A percentile compares a stretch with the other conserved stretches of the same genome.
Evolutionary conservation across 176 grass and related monocot genomes (phyloP).

Genomic region (Oryza glumipatula): DNA sequence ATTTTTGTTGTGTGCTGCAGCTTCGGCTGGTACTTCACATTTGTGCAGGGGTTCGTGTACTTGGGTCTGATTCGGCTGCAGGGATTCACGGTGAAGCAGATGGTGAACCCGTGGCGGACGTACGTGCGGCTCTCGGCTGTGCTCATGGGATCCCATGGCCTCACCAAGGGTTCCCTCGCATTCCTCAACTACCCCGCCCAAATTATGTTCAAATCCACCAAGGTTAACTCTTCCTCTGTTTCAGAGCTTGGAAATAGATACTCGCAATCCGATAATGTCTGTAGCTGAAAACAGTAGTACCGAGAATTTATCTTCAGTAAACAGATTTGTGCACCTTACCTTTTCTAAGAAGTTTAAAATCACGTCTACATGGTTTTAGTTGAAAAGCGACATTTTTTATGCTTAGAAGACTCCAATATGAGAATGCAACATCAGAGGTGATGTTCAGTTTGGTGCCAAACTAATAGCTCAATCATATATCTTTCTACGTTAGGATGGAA

Average conservation of each 20-base stretch:
- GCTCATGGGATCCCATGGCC: constrained; percentile 91
- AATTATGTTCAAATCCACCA: constrained; percentile 98
- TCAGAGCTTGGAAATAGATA: neutral
- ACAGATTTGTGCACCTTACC: neutral
- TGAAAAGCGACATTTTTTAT: neutral
- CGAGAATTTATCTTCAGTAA: neutral
- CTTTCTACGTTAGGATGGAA: constrained; percentile 14
- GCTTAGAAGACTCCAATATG: neutral
- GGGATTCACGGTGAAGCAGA: constrained; percentile 79
- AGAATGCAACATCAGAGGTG: constrained; percentile 19
- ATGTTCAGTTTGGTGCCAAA: constrained; percentile 36
- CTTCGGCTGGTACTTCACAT: constrained; percentile 99
- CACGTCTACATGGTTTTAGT: neutral
- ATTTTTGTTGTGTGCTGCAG: constrained; percentile 17
- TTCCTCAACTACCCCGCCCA: constrained; percentile 97
- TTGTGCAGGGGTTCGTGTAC: constrained; percentile 90
- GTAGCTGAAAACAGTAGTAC: neutral
- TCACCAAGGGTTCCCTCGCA: constrained; percentile 93
- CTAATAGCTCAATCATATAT: neutral
- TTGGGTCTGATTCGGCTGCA: constrained; percentile 72
- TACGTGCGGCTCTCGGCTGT: constrained; percentile 78
- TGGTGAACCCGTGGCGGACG: constrained; percentile 93
- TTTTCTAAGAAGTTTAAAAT: neutral
- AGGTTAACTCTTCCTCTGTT: constrained; percentile 46
- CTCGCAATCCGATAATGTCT: neutral